phyloP scores from a whole-genome alignment of 495 filamentous ascomycete genomes.

The Platismatia glauca region DNA sequence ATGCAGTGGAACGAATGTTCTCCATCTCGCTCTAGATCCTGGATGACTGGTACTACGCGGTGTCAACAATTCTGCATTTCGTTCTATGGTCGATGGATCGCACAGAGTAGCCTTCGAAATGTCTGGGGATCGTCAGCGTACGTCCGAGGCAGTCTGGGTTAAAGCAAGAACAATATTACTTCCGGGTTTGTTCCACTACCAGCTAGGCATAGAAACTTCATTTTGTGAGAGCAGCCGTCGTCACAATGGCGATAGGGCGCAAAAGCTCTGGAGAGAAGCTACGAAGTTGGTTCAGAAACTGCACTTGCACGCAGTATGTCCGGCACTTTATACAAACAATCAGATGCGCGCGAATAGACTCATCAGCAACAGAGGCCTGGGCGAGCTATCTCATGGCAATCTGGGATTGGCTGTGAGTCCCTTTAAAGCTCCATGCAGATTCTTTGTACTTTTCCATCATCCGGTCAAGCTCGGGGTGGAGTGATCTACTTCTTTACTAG shows the following conservation, averaged over 20 bases:
- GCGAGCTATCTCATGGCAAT: no score
- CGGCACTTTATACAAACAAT: neutral
- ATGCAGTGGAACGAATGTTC: conserved; percentile 3
- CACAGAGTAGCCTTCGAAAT: neutral
- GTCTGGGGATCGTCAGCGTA: neutral
- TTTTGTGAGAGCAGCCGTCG: neutral
- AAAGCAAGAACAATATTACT: neutral
- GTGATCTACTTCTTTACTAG: no score
- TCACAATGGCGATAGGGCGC: no score
- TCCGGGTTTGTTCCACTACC: conserved; percentile 1
- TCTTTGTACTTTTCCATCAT: no score
- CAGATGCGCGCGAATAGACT: no score
- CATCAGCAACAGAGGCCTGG: neutral
- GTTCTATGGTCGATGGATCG: neutral
- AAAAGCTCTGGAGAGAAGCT: neutral
- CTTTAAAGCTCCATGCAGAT: no score
- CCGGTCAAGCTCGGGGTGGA: no score
- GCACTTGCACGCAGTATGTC: neutral
- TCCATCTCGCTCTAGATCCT: conserved; percentile 1
- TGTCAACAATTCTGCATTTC: neutral
- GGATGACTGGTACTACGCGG: neutral
- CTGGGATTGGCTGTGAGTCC: no score
- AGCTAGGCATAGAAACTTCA: neutral
- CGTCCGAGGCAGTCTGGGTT: neutral
- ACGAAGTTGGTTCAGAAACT: no score